Evolutionary conservation across 805 yeast species (phyloP).

Genomic region (Metschnikowia baotianmanensis): DNA sequence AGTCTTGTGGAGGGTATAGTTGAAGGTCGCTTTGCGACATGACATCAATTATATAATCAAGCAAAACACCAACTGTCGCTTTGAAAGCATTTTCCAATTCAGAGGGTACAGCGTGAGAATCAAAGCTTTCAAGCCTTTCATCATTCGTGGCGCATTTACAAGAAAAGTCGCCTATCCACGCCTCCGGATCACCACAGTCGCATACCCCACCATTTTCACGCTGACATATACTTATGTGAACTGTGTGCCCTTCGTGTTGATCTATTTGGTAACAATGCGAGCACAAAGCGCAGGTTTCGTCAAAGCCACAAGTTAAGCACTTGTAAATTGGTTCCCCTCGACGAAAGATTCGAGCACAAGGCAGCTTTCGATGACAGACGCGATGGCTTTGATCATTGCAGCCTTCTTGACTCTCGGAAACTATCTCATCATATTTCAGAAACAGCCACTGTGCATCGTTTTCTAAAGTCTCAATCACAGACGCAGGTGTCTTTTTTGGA

Average conservation of each 20-base stretch:
- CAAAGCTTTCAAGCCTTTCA: constrained; percentile 11
- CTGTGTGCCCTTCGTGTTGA: constrained; percentile 70
- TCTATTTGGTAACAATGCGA: constrained; percentile 68
- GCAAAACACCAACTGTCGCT: constrained; percentile 42
- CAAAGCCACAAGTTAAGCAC: constrained; percentile 72
- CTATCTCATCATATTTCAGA: constrained; percentile 25
- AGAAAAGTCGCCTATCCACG: constrained; percentile 57
- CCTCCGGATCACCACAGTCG: constrained; percentile 89
- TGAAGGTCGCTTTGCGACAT: constrained; percentile 49
- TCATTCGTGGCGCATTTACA: constrained; percentile 42
- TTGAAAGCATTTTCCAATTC: constrained; percentile 39
- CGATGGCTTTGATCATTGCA: constrained; percentile 27
- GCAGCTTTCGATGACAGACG: constrained; percentile 57
- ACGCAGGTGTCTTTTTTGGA: no score
- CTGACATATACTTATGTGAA: constrained; percentile 59
- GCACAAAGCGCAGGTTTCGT: constrained; percentile 84
- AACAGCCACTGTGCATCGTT: constrained; percentile 34
- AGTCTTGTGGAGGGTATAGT: constrained; percentile 28
- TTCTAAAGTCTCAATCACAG: constrained; percentile 16
- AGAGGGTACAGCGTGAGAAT: constrained; percentile 34
- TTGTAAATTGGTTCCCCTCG: constrained; percentile 82
- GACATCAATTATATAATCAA: constrained; percentile 65
- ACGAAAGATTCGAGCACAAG: constrained; percentile 70
- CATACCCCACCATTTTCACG: constrained; percentile 78
- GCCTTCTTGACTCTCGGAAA: constrained; percentile 17